Conservation (phyloP, 495 filamentous ascomycete species). For the Choiromyces venosus region DNA sequence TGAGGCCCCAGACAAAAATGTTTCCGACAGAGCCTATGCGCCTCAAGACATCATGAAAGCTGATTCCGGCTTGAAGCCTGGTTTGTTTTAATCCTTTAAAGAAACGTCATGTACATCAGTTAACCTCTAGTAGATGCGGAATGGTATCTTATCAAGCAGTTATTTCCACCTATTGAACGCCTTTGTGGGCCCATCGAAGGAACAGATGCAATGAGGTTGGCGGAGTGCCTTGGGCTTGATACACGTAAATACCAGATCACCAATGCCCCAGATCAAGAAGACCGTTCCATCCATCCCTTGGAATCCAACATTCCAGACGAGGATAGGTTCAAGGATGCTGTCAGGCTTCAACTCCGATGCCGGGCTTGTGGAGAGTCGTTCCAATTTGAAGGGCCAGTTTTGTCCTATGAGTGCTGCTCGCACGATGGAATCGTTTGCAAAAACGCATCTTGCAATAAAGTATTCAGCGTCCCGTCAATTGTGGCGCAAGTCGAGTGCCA, state of each 20-base stretch:
- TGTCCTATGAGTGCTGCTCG: constrained; percentile 55
- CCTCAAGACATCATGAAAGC: constrained; percentile 77
- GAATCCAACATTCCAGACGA: constrained; percentile 90
- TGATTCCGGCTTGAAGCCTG: constrained; percentile 62
- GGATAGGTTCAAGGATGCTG: constrained; percentile 74
- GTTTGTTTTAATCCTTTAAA: constrained; percentile 18
- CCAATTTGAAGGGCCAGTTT: constrained; percentile 66
- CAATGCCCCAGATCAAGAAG: constrained; percentile 51
- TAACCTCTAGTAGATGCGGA: constrained; percentile 47
- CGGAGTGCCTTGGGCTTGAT: constrained; percentile 90
- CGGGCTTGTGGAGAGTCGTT: constrained; percentile 66
- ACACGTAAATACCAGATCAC: constrained; percentile 74
- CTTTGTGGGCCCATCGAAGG: constrained; percentile 92
- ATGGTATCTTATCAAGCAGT: constrained; percentile 97
- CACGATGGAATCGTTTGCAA: constrained; percentile 70
- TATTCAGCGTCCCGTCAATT: constrained; percentile 64
- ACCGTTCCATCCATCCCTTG: constrained; percentile 71
- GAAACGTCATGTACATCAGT: background rate
- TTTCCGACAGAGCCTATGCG: constrained; percentile 81
- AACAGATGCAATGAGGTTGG: constrained; percentile 79
- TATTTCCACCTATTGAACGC: constrained; percentile 96
- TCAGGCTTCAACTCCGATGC: constrained; percentile 70
- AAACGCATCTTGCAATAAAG: constrained; percentile 54
- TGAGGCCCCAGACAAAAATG: constrained; percentile 52
- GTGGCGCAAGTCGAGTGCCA: constrained; percentile 81